Evolutionary conservation across 2,329 filamentous ascomycete genomes (phyloP), one percentile per base, ranked within the genome.

Genomic region (Cordyceps cateniannulata): DNA sequence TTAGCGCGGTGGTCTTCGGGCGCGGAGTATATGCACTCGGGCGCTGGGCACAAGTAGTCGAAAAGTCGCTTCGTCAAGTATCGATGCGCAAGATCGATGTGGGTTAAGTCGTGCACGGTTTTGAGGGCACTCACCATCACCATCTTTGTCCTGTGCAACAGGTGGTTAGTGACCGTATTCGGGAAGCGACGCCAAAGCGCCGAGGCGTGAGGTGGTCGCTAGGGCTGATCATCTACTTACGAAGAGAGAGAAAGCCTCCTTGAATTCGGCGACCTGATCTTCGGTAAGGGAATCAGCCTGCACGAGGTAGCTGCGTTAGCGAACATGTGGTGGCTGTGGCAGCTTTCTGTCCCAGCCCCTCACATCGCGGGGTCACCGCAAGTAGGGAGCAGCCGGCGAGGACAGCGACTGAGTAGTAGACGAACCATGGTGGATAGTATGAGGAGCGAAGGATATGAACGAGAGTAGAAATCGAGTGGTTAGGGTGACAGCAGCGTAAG

Each of bases 241-340:
- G 80, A 99, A 99, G 68, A 99, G 91, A 77, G 95, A 99, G 82
- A 99, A 99, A 60, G 95, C 95, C 83, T 99, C 95, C 90, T 98
- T 99, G 85, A 98, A 99, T 83, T 99, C 95, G 76, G 95, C 98
- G 77, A 99, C 95, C 86, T 99, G 95, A 83, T 99, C 95, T 85
- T 99, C 95, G 71, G 95, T 98, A 74, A 99, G 89, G 78, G 93
- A 93, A 77, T 99, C 95, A 77, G 93, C 93, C 93, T 98, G 76
- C 60, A 59, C 44, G 52, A 56, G 60, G 64, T 56, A 62, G 60
- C 55, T 62, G 45, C 57, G 69, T 73, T 63, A 69, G 70, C 64
- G n/a, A 59, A 49, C 38, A 56, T 38, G 18, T 55, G 49, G 57
- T 48, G 48, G 48, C 29, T 14, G 22, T 61, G 25, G 22, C 32